Conservation (phyloP, 148 eudicot species). For the Oxyria digyna region DNA sequence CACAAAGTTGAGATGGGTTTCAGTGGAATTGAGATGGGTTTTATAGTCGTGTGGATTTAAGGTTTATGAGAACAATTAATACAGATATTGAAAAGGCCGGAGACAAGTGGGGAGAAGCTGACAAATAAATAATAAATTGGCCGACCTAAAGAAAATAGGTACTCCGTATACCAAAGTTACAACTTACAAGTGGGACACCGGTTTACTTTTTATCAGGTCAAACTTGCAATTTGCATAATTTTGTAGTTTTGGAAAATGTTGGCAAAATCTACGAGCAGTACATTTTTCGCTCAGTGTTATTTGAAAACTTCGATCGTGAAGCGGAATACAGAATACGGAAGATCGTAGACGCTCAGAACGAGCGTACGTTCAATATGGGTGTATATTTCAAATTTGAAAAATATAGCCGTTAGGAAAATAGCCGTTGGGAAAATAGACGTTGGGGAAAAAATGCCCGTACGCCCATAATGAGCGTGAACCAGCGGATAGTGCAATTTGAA, state of each 20-base stretch:
- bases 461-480: too few species aligned
- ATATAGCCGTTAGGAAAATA: too few species aligned
- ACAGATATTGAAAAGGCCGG: neutral
- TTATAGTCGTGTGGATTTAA: neutral
- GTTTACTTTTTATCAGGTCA: neutral
- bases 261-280: too few species aligned
- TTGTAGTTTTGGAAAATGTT: neutral
- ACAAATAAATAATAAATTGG: neutral
- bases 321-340: too few species aligned
- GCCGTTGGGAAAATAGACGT: too few species aligned
- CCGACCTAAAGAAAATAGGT: neutral
- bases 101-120: neutral
- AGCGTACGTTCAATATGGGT: too few species aligned
- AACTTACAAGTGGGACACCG: neutral
- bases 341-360: too few species aligned
- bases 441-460: too few species aligned
- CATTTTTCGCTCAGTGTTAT: too few species aligned
- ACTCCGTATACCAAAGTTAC: neutral
- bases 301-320: too few species aligned
- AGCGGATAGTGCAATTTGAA: too few species aligned
- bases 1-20: neutral
- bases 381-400: too few species aligned
- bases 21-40: neutral
- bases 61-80: neutral
- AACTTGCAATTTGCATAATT: neutral